These are phyloP conservation scores for Phallus indusiatus DNA, from an alignment of 768 basidiomycete species.

Conservation along the genomic window DNA sequence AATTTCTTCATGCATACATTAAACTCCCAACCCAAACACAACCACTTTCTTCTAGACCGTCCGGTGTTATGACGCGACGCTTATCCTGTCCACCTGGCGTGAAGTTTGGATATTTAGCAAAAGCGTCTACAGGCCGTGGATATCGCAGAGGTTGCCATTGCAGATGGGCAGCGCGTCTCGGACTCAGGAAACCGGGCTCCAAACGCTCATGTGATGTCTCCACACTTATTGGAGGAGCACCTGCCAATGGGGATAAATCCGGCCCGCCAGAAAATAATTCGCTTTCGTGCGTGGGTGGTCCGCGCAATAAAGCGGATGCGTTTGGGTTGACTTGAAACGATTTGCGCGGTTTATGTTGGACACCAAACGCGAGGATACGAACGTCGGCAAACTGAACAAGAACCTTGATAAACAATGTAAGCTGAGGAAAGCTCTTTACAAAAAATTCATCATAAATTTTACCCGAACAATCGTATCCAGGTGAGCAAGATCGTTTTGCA, in stretches of 20 bases:
- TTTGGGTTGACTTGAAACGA: constrained; percentile 52
- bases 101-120: constrained; percentile 62
- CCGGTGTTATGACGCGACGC: constrained; percentile 47
- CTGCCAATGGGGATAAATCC: neutral
- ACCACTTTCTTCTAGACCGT: constrained; percentile 43
- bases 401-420: too few relatives aligned
- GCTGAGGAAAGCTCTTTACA: too few relatives aligned
- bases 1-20: constrained; percentile 35
- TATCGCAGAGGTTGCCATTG: constrained; percentile 36
- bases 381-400: constrained; percentile 64
- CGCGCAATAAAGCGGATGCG: constrained; percentile 59
- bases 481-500: constrained; percentile 60
- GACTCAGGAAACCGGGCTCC: neutral
- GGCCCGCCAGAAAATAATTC: neutral
- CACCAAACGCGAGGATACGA: constrained; percentile 63
- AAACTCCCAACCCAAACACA: constrained; percentile 64
- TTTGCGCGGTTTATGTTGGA: constrained; percentile 47
- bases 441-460: constrained; percentile 22
- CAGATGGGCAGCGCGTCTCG: too few relatives aligned
- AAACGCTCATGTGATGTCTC: neutral
- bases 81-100: constrained; percentile 62
- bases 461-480: constrained; percentile 61
- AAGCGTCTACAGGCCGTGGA: constrained; percentile 47
- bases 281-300: constrained; percentile 34
- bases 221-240: neutral